These are phyloP conservation scores for Paramyrothecium sp. DNA, from an alignment of 2,329 filamentous ascomycete species.

Conservation along the genomic window DNA sequence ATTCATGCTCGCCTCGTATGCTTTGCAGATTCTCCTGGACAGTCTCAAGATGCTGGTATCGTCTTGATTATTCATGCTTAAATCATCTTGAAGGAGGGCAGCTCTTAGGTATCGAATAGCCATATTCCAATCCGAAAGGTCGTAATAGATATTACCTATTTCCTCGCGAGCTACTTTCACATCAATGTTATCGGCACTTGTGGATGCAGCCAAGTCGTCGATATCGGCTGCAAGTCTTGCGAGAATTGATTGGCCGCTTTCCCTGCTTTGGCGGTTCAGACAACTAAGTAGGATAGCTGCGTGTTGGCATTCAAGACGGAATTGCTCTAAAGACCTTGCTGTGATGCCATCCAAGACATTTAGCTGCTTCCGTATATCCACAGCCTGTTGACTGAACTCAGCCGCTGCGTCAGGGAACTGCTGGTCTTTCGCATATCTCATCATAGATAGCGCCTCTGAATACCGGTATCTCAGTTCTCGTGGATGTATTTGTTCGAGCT, in stretches of 20 bases:
- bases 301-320: too few species aligned
- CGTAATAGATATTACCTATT: neutral
- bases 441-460: neutral
- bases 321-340: too few species aligned
- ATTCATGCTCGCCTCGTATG: neutral
- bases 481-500: neutral
- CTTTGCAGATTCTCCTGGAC: neutral
- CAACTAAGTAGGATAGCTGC: too few species aligned
- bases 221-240: neutral
- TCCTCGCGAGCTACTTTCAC: neutral
- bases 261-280: too few species aligned
- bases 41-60: neutral
- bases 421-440: slow-evolving; percentile 10
- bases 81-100: neutral
- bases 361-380: neutral
- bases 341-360: neutral
- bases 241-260: too few species aligned
- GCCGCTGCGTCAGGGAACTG: slow-evolving; percentile 28
- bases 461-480: neutral
- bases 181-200: neutral
- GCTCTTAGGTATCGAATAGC: neutral
- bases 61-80: neutral
- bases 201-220: neutral
- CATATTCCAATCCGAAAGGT: neutral
- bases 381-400: slow-evolving; percentile 11